These are phyloP conservation scores for Euryodendron excelsum DNA, from an alignment of 148 eudicot species.

Conservation along the genomic window DNA sequence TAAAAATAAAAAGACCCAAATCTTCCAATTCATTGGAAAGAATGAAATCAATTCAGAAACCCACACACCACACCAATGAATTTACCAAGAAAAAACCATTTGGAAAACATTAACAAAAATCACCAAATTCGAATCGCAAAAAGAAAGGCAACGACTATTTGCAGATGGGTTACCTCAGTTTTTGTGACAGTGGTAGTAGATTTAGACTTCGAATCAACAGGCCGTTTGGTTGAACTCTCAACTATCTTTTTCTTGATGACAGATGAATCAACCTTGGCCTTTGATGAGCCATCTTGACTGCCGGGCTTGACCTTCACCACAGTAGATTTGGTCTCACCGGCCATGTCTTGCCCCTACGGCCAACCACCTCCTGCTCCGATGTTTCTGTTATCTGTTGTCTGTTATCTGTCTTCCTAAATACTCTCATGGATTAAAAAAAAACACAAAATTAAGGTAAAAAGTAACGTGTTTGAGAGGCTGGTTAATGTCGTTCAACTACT, in stretches of 20 bases:
- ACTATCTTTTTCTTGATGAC: slow-evolving; percentile 37
- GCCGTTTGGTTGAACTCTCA: slow-evolving; percentile 31
- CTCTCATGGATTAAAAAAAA: too few relatives aligned
- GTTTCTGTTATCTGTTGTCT: too few relatives aligned
- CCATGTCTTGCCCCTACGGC: slow-evolving; percentile 21
- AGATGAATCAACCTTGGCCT: slow-evolving; percentile 24
- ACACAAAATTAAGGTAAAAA: too few relatives aligned
- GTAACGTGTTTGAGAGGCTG: too few relatives aligned
- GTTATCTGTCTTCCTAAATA: too few relatives aligned
- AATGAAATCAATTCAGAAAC: slow-evolving; percentile 2
- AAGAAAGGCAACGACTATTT: slow-evolving; percentile 7
- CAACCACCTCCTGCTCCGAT: too few relatives aligned
- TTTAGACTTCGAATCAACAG: slow-evolving; percentile 38
- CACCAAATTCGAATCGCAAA: background rate
- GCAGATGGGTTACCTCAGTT: slow-evolving; percentile 51
- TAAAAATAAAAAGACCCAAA: too few relatives aligned
- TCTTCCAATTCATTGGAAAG: background rate
- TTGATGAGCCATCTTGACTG: slow-evolving; percentile 30
- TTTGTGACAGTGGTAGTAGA: slow-evolving; percentile 33
- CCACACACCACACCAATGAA: background rate
- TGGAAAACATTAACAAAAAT: background rate
- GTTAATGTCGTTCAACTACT: too few relatives aligned
- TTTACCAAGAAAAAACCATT: background rate
- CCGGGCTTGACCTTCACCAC: slow-evolving; percentile 25
- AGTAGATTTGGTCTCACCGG: slow-evolving; percentile 37